Percentiles rank a stretch among this genome's conserved stretches.
Evolutionary conservation across 2,329 filamentous ascomycete species (phyloP).

Genomic region (Fusarium brevicatenulatum): DNA sequence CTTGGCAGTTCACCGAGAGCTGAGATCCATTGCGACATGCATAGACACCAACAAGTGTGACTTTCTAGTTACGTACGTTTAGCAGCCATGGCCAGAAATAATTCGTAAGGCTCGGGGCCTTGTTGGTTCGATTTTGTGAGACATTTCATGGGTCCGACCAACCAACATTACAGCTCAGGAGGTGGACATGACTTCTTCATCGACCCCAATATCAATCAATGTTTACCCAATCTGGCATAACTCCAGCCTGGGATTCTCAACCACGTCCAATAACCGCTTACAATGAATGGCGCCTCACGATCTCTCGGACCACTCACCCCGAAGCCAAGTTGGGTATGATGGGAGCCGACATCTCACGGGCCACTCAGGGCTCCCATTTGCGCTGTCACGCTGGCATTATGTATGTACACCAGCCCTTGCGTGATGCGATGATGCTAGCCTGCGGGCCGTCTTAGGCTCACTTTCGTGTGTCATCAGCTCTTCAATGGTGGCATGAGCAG

Average conservation of each 20-base stretch:
- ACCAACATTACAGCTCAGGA: not conserved
- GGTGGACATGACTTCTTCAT: conserved; percentile 13
- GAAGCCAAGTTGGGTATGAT: conserved; percentile 21
- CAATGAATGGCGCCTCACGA: conserved; percentile 10
- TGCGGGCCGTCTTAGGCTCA: conserved; percentile 36
- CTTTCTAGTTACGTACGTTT: not conserved
- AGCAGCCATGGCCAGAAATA: not conserved
- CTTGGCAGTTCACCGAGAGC: conserved; percentile 23
- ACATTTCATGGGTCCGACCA: conserved; percentile 21
- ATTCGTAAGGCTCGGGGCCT: conserved; percentile 36
- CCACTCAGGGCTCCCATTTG: conserved; percentile 23
- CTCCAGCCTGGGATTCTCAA: conserved; percentile 18
- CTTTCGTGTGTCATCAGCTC: conserved; percentile 27
- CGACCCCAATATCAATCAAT: conserved; percentile 1
- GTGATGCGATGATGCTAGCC: conserved; percentile 35
- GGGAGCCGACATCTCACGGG: conserved; percentile 28
- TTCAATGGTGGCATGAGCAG: conserved; percentile 17
- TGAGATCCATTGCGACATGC: conserved; percentile 5
- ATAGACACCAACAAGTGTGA: conserved; percentile 19
- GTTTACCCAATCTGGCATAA: not conserved
- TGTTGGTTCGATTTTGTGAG: conserved; percentile 35
- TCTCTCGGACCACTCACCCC: conserved; percentile 26
- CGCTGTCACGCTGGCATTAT: conserved; percentile 29
- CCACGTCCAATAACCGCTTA: conserved; percentile 14
- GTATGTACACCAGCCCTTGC: conserved; percentile 30